Evolutionary conservation across 2,329 filamentous ascomycete species (phyloP).

Genomic region (Colletotrichum limetticola): DNA sequence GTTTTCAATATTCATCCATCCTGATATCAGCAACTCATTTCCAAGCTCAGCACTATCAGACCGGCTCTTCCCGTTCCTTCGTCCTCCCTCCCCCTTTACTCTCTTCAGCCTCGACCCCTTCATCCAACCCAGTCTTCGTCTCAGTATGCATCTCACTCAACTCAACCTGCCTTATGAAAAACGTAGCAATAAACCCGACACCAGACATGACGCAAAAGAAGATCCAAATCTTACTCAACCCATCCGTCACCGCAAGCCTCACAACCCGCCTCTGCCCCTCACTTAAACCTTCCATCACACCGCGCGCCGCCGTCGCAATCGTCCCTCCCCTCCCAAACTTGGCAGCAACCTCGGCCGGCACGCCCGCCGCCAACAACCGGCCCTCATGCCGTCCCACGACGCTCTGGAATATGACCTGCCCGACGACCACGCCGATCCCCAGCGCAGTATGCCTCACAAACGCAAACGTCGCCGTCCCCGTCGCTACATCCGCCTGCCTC

Average conservation of each 20-base stretch:
- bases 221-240: constrained; percentile 66
- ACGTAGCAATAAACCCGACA: constrained; percentile 57
- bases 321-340: constrained; percentile 67
- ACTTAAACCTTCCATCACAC: constrained; percentile 63
- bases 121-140: constrained; percentile 55
- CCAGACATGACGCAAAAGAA: constrained; percentile 62
- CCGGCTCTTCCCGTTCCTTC: background rate
- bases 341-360: constrained; percentile 61
- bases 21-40: background rate
- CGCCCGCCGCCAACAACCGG: constrained; percentile 54
- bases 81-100: background rate
- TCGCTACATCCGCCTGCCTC: constrained; percentile 72
- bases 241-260: constrained; percentile 58
- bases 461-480: constrained; percentile 73
- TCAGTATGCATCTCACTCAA: constrained; percentile 66
- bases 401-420: constrained; percentile 84
- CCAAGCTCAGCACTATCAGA: background rate
- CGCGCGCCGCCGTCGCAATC: constrained; percentile 71
- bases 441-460: constrained; percentile 77
- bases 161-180: constrained; percentile 59
- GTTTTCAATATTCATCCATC: background rate
- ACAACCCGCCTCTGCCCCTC: constrained; percentile 54
- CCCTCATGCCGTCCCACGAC: constrained; percentile 69
- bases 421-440: constrained; percentile 75
- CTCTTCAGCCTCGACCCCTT: background rate